phyloP scores from a whole-genome alignment of 805 yeast species.

The Pichia membranifaciens region DNA sequence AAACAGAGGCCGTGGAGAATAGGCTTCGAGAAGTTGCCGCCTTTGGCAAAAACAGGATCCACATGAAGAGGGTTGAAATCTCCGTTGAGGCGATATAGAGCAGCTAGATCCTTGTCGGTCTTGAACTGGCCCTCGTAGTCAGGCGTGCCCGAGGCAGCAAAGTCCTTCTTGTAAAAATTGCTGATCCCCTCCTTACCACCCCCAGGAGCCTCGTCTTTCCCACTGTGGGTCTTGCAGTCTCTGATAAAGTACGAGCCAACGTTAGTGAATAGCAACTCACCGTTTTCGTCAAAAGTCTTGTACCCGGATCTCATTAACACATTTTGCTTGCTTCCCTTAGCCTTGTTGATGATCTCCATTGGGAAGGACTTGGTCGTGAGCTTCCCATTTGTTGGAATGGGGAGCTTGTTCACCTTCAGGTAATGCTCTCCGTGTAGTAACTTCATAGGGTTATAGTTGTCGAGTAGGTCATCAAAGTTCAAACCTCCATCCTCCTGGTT shows the following conservation, averaged over 20 bases:
- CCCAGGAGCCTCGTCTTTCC: slow-evolving; percentile 40
- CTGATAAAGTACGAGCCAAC: slow-evolving; percentile 83
- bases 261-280: slow-evolving; percentile 69
- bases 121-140: slow-evolving; percentile 56
- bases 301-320: slow-evolving; percentile 72
- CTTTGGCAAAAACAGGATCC: slow-evolving; percentile 85
- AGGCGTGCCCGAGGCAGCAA: slow-evolving; percentile 52
- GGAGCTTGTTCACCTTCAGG: slow-evolving; percentile 66
- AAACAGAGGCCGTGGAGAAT: slow-evolving; percentile 90
- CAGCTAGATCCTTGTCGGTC: slow-evolving; percentile 72
- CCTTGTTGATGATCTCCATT: slow-evolving; percentile 70
- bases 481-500: slow-evolving; percentile 50
- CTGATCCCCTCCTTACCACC: slow-evolving; percentile 34
- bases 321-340: slow-evolving; percentile 51
- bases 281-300: slow-evolving; percentile 57
- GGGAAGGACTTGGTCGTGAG: slow-evolving; percentile 60
- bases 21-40: slow-evolving; percentile 80
- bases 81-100: slow-evolving; percentile 85
- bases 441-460: slow-evolving; percentile 82
- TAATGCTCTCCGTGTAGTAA: slow-evolving; percentile 95
- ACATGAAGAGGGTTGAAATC: slow-evolving; percentile 94
- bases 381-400: slow-evolving; percentile 67
- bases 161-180: slow-evolving; percentile 56
- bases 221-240: slow-evolving; percentile 57
- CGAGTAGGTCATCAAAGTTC: slow-evolving; percentile 56